Percentiles rank a stretch among this genome's conserved stretches.
Conservation (phyloP, 495 filamentous ascomycete species). For the Alectoria sarmentosa region DNA sequence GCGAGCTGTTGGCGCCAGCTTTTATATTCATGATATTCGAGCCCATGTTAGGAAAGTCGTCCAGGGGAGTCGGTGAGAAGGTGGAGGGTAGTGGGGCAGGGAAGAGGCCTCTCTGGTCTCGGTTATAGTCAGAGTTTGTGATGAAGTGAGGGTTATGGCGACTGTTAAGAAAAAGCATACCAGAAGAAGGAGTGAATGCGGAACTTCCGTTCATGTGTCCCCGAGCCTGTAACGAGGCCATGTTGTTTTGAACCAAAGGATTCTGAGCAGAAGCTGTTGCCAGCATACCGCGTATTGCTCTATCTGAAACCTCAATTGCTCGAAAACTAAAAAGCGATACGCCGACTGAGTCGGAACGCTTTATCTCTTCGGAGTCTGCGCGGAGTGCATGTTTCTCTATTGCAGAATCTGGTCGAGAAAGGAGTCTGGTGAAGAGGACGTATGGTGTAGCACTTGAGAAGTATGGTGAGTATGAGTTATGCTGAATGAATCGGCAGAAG, state of each 20-base stretch:
- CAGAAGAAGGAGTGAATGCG: conserved; percentile 15
- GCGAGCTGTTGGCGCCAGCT: conserved; percentile 77
- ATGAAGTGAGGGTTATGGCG: conserved; percentile 12
- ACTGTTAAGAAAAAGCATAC: conserved; percentile 12
- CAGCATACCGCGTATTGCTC: conserved; percentile 23
- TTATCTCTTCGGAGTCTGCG: neutral
- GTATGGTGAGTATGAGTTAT: neutral
- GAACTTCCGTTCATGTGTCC: conserved; percentile 24
- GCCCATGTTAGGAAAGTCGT: conserved; percentile 14
- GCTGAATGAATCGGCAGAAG: neutral
- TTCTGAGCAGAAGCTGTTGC: conserved; percentile 21
- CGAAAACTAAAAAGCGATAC: neutral
- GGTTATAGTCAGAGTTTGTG: conserved; percentile 14
- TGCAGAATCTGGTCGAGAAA: neutral
- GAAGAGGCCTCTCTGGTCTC: conserved; percentile 20
- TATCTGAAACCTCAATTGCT: neutral
- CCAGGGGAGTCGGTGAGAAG: conserved; percentile 15
- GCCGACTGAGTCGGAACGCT: neutral
- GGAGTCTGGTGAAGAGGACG: too few relatives aligned
- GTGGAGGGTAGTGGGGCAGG: conserved; percentile 20
- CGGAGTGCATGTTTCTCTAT: neutral
- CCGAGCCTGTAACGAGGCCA: conserved; percentile 25
- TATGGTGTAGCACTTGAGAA: neutral
- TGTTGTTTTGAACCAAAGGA: conserved; percentile 21
- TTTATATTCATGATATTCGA: conserved; percentile 93